Conservation (phyloP, 1,284 basidiomycete genomes). For the Grifola frondosa region DNA sequence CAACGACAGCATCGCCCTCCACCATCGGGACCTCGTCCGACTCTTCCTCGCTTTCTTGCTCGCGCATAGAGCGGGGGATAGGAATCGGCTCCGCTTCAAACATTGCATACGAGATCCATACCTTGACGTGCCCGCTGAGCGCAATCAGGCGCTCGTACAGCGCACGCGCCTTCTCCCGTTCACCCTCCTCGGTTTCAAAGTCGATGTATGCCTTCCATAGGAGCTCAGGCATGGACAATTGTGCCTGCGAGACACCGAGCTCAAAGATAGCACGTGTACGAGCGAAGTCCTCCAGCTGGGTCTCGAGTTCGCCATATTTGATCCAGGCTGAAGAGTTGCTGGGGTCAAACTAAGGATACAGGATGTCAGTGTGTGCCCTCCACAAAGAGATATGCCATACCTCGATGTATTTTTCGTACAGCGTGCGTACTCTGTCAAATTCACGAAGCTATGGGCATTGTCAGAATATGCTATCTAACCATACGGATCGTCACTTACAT, state of each 20-base stretch:
- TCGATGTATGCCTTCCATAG: slow-evolving; percentile 99
- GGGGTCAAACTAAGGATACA: slow-evolving; percentile 70
- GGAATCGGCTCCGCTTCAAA: slow-evolving; percentile 75
- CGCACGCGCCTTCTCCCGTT: slow-evolving; percentile 81
- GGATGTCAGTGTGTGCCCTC: neutral
- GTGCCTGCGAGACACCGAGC: slow-evolving; percentile 85
- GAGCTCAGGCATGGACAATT: slow-evolving; percentile 97
- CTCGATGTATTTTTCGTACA: slow-evolving; percentile 96
- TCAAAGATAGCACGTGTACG: slow-evolving; percentile 96
- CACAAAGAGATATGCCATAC: slow-evolving; percentile 41
- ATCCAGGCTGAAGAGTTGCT: slow-evolving; percentile 95
- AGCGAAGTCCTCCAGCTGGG: slow-evolving; percentile 86
- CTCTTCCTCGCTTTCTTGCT: slow-evolving; percentile 70
- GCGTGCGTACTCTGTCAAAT: slow-evolving; percentile 88
- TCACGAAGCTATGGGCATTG: slow-evolving; percentile 65
- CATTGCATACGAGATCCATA: slow-evolving; percentile 80
- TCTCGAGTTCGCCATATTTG: slow-evolving; percentile 94
- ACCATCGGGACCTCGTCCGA: slow-evolving; percentile 26
- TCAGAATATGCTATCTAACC: neutral
- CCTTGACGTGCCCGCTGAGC: slow-evolving; percentile 93
- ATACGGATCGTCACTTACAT: slow-evolving; percentile 49
- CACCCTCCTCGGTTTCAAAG: slow-evolving; percentile 93
- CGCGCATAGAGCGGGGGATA: slow-evolving; percentile 61
- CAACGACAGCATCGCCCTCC: slow-evolving; percentile 54
- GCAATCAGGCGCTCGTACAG: slow-evolving; percentile 89